Evolutionary conservation across 1,284 basidiomycete genomes (phyloP), one percentile per base, ranked within the genome.

Genomic region (Apiotrichum brassicae): DNA sequence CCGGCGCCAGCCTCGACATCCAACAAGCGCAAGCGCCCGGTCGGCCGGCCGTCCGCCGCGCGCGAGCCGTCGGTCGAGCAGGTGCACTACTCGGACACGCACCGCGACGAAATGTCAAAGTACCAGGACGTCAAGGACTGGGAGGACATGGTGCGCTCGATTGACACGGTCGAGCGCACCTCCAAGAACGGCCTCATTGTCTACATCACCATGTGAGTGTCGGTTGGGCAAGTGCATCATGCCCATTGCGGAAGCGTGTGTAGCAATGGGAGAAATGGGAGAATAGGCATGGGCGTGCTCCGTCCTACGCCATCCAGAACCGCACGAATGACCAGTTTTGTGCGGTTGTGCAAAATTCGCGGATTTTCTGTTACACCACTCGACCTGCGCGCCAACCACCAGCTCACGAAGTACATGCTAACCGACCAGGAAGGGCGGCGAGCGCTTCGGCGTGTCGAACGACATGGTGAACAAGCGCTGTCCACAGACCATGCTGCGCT

Each of bases 61-160:
- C 6, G 16, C 28, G 5, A 42, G 26, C 3, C 9, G 6, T 19
- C 20, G 26, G 30, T 57, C 47, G 54, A 46, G 43, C 53, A 59
- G 76, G 76, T 66, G 85, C 82, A 30, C 11, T 62, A 44, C 39
- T 53, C 54, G 9, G 49, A 58, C 20, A 64, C 65, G 6, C 65
- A 71, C 54, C 49, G 50, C 2, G 70, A 71, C 49, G 43, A 48
- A 12, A 43, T 62, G 22, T 56, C 49, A 26, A 61, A 64, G 51
- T 73, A 69, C 48, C 51, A 59, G 44, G 62, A 70, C 39, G 46
- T 70, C 24, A 32, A 51, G 46, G 53, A 64, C 51, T 73, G 71
- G 71, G 71, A 73, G 52, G 51, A 64, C 11, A 33, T 65, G n/a
- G 70, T 73, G 2, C 32, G 52, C 24, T 53, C 25, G 9, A 54